Evolutionary conservation across 2,329 filamentous ascomycete genomes (phyloP), one percentile per base, ranked within the genome.

Genomic region (Fusarium graminum): DNA sequence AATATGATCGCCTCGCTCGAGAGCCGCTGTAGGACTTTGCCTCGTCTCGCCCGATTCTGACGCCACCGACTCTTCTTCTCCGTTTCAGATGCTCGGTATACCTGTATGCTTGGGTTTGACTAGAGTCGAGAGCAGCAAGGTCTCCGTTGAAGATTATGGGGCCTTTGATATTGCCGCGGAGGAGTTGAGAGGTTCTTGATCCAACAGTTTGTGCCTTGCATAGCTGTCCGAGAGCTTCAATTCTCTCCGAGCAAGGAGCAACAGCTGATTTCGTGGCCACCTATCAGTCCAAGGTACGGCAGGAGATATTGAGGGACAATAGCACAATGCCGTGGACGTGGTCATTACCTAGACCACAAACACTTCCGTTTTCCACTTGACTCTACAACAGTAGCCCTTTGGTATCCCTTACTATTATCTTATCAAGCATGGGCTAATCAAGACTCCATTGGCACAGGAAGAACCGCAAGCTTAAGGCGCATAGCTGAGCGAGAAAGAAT

Each of bases 21-120:
- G 44, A 16, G 39, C 19, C 29, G 17, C 30, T 45, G 28, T 11
- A 11, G 13, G 28, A 28, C 40, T 38, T 7, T 7, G 14, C 16
- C 16, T 62, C 16, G 22, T 22, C 52, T 52, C 30, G 47, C 42
- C 17, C 4, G 40, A 41, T 40, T 29, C 30, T 59, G 63, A 51
- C 57, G 63, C 63, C 63, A 59, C 51, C 14, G 19, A 32, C 62
- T 45, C 26, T n/a, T 13, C 32, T 28, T 62, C 36, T 16, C 39
- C 32, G 42, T 41, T 36, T 17, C 30, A n/a, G 16, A 42, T 53
- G 32, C n/a, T 44, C 19, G 46, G 22, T 22, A 16, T 11, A 17
- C 45, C 40, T 26, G 25, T 17, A n/a, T 36, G 44, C 25, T 34
- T 14, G 42, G 19, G 43, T 19, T 10, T 9, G 13, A 34, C 16